Base-by-base conservation (phyloP, 192 early-diverging fungal genomes). In the Borealophlyctis nickersoniae region DNA sequence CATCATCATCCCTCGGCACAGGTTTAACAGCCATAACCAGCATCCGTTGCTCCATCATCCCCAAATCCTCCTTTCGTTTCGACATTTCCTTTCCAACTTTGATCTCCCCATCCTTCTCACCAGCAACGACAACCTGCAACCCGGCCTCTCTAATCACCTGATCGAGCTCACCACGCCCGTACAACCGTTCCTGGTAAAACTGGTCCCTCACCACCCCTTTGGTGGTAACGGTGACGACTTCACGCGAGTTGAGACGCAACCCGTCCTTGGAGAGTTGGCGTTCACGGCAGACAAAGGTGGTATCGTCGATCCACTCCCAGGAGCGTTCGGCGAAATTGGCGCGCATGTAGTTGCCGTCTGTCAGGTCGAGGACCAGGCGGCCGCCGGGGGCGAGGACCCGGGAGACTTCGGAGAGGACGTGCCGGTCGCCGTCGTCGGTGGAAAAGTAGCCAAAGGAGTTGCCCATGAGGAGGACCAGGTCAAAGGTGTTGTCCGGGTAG, bases 361-460 rank as follows among this genome's bases (percentile, higher is more conserved):
- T 77, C 9, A 86, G 62, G 63, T 87, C 86, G 1, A 87, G 48
- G 2, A 87, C 73, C 14, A 80, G 36, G n/a, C 70, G 34, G 24
- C 83, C 85, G 13, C 80, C 80, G 1, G 83, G 84, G n/a, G 31
- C 55, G 4, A 86, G 66, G 9, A 83, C 73, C 0, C 86, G 67
- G 23, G 53, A 48, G 28, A 81, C 63, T 62, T 87, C 86, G 27
- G 36, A 58, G 45, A 87, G 63, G 4, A 87, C 70, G 2, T 49
- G 35, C 4, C 48, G 32, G 36, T 86, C 81, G 23, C 63, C 76
- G n/a, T 81, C 66, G 26, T 84, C 82, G n/a, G 66, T 71, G 27
- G 79, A 52, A 70, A 86, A 86, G 65, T 87, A 87, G 4, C 86
- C 86, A 75, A 87, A 87, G 4, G 83, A 81, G 66, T 87, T 87